Conservation (phyloP, 805 yeast genomes). For the Candida corydali region DNA sequence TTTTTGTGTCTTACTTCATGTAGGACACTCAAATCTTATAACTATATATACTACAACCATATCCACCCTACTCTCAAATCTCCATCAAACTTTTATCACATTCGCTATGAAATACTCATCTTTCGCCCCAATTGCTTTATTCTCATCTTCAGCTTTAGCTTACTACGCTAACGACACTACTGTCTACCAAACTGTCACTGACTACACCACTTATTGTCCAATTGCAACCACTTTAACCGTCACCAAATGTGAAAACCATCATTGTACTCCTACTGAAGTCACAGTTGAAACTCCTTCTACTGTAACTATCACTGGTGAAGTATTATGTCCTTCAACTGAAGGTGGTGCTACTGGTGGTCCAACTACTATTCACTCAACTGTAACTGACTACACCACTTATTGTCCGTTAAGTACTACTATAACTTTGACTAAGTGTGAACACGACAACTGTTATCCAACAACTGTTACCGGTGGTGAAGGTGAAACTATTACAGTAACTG, state of each 20-base stretch:
- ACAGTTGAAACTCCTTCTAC: slow-evolving; percentile 72
- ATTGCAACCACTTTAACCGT: slow-evolving; percentile 56
- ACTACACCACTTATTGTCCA: slow-evolving; percentile 64
- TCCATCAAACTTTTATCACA: neutral
- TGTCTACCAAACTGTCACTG: slow-evolving; percentile 46
- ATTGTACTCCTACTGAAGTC: slow-evolving; percentile 39
- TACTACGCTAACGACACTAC: slow-evolving; percentile 14
- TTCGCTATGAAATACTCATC: slow-evolving; percentile 3
- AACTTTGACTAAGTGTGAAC: slow-evolving; percentile 44
- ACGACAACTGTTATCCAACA: slow-evolving; percentile 14
- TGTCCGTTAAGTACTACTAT: slow-evolving; percentile 69
- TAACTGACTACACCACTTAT: slow-evolving; percentile 52
- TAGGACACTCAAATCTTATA: too few relatives aligned
- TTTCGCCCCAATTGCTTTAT: slow-evolving; percentile 3
- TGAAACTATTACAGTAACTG: slow-evolving; percentile 74
- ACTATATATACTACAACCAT: too few relatives aligned
- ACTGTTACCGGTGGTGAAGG: slow-evolving; percentile 68
- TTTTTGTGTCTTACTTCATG: too few relatives aligned
- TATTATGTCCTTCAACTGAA: neutral
- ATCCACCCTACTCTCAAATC: neutral
- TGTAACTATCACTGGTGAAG: slow-evolving; percentile 73
- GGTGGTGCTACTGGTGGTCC: neutral
- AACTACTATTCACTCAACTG: slow-evolving; percentile 38
- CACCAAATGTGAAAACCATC: slow-evolving; percentile 34
- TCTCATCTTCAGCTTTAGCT: slow-evolving; percentile 1